These are phyloP conservation scores for Starmerella powellii DNA, from an alignment of 805 yeast species.

Conservation along the genomic window DNA sequence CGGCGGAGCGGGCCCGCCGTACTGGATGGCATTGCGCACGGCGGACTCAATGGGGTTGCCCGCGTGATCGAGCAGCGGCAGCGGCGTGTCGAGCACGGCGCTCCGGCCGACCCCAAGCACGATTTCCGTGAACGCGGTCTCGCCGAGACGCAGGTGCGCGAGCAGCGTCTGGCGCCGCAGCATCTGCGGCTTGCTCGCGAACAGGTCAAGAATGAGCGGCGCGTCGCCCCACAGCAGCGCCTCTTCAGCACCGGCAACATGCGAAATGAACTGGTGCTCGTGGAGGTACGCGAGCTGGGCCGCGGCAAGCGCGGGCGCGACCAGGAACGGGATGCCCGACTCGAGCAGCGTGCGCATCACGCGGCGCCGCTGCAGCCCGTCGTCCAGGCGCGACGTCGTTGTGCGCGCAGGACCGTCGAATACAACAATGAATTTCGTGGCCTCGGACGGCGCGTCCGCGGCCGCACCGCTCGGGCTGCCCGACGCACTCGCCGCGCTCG, in stretches of 20 bases:
- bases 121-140: constrained; percentile 61
- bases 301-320: constrained; percentile 75
- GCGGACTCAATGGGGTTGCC: constrained; percentile 5
- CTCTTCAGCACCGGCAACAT: constrained; percentile 78
- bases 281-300: constrained; percentile 64
- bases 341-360: constrained; percentile 46
- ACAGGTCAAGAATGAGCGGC: constrained; percentile 58
- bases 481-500: background rate
- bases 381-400: constrained; percentile 9
- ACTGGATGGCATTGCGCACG: constrained; percentile 9
- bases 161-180: constrained; percentile 49
- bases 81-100: constrained; percentile 7
- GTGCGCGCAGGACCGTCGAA: constrained; percentile 23
- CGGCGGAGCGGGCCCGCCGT: constrained; percentile 12
- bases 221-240: constrained; percentile 47
- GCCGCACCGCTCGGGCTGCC: background rate
- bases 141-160: constrained; percentile 45
- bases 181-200: constrained; percentile 54
- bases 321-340: constrained; percentile 48
- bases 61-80: constrained; percentile 8
- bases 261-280: constrained; percentile 47
- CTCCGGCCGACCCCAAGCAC: constrained; percentile 55
- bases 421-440: constrained; percentile 17
- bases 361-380: constrained; percentile 17
- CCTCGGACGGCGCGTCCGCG: background rate